A percentile compares a stretch with the other conserved stretches of the same genome.
These are phyloP conservation scores for Alternaria tenuissima DNA, from an alignment of 2,329 filamentous ascomycete genomes.

Conservation along the genomic window DNA sequence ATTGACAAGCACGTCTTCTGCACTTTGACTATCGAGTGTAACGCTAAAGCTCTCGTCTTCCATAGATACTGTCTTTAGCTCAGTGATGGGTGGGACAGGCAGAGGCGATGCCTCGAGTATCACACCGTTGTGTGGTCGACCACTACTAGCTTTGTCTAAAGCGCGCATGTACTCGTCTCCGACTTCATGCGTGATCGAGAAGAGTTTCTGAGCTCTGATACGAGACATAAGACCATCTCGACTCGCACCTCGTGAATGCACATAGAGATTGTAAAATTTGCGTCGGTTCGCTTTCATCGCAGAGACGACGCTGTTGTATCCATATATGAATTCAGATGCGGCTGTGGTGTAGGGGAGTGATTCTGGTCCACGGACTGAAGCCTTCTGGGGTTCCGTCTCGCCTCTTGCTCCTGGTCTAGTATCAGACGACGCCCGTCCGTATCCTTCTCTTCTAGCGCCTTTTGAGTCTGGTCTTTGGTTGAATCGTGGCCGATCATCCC, in stretches of 20 bases:
- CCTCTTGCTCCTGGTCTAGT: neutral
- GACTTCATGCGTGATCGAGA: slow-evolving; percentile 58
- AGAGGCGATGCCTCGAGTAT: slow-evolving; percentile 87
- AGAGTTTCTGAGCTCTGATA: slow-evolving; percentile 28
- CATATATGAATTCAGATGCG: slow-evolving; percentile 91
- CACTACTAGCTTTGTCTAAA: slow-evolving; percentile 83
- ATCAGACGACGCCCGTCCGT: neutral
- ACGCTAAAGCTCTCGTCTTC: slow-evolving; percentile 42
- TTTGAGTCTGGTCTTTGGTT: slow-evolving; percentile 13
- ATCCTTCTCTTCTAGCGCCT: slow-evolving; percentile 11
- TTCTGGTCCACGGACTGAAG: slow-evolving; percentile 18
- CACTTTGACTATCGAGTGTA: slow-evolving; percentile 69
- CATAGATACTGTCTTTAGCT: slow-evolving; percentile 62
- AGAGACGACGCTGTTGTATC: slow-evolving; percentile 79
- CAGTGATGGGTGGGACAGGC: slow-evolving; percentile 72
- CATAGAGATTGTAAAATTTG: slow-evolving; percentile 83
- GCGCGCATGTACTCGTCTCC: slow-evolving; percentile 69
- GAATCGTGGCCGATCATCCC: slow-evolving; percentile 2
- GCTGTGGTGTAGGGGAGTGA: slow-evolving; percentile 79
- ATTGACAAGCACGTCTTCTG: slow-evolving; percentile 78
- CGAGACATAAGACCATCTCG: slow-evolving; percentile 31
- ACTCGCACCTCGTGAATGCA: slow-evolving; percentile 53
- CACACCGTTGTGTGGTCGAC: slow-evolving; percentile 88
- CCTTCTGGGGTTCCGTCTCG: neutral
- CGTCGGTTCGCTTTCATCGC: slow-evolving; percentile 75